Percentiles rank a stretch among this genome's conserved stretches.
Conservation (phyloP, 169 alveolate genomes). For the Eimeria acervulina region DNA sequence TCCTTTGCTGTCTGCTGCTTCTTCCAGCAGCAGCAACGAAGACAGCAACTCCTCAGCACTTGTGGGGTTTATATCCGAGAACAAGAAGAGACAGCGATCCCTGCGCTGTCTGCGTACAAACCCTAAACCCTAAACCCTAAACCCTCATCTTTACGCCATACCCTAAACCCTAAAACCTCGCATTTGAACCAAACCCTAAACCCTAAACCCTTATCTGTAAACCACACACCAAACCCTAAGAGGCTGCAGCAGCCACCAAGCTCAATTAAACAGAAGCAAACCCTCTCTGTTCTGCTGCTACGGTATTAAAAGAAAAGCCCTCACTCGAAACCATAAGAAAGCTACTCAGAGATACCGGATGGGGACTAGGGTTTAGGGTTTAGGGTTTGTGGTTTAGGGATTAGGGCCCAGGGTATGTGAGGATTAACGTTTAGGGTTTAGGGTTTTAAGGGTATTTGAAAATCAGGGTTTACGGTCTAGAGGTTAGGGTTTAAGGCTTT, state of each 20-base stretch:
- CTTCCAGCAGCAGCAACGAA: constrained; percentile 38
- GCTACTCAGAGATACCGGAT: background rate
- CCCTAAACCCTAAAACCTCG: constrained; percentile 3
- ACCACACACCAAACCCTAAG: too few relatives aligned
- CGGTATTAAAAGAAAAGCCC: too few relatives aligned
- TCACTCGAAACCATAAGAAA: background rate
- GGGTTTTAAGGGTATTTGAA: too few relatives aligned
- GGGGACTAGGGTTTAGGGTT: background rate
- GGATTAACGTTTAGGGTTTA: background rate
- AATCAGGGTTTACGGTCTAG: background rate
- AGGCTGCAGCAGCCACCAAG: too few relatives aligned
- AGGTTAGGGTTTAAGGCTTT: background rate
- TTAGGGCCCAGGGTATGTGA: background rate
- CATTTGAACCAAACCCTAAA: too few relatives aligned
- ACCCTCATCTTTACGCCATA: constrained; percentile 27
- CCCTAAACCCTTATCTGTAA: too few relatives aligned
- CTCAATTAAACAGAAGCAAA: too few relatives aligned
- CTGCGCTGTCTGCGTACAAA: background rate
- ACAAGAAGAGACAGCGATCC: constrained; percentile 32
- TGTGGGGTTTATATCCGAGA: background rate
- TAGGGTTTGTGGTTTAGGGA: background rate
- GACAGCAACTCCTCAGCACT: constrained; percentile 15
- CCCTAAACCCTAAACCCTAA: constrained; percentile 18
- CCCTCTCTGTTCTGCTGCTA: background rate
- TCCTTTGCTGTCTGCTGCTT: constrained; percentile 10